Evolutionary conservation across 2,329 filamentous ascomycete genomes (phyloP), one percentile per base, ranked within the genome.

Genomic region (Lizonia empirigonia): DNA sequence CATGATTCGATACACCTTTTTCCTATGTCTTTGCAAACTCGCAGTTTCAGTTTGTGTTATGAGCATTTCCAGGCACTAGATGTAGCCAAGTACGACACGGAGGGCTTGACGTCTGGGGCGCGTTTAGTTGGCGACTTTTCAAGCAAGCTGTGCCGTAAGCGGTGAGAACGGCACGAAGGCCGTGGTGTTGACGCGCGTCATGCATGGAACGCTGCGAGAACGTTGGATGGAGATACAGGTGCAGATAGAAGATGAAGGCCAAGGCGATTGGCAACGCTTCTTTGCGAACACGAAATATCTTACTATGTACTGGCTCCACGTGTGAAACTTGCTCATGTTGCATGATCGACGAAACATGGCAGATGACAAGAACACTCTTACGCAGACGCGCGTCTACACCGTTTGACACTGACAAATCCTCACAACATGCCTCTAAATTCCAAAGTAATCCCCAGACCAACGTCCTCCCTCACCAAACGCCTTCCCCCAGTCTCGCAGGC

Each of bases 101-200:
- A 45, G 58, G 56, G 40, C 29, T 57, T 54, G 42, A 60, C 50
- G 53, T 44, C 47, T 49, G 32, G 27, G 34, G 24, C 29, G 41
- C 19, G 29, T 44, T 42, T 33, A 24, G 35, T 41, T 42, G 40
- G 54, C 47, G 45, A 46, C 30, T 37, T 52, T 49, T 26, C 38
- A 53, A 48, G 39, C 49, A 52, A 48, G 55, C 44, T 53, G 55
- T 55, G 55, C 50, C 60, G 56, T 54, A 50, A 50, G 57, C 40
- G 38, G 50, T 27, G 56, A 56, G 53, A 53, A 47, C 53, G 51
- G 60, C 50, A 37, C 49, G 45, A 44, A 36, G 24, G 44, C 47
- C 26, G 58, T 52, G 37, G 60, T 60, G 56, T 48, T 55, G 59
- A 61, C 62, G 60, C 62, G 62, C 59, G 62, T 59, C 59, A 40